Evolutionary conservation across 2,329 filamentous ascomycete genomes (phyloP).

Genomic region (Claviceps pazoutovae): DNA sequence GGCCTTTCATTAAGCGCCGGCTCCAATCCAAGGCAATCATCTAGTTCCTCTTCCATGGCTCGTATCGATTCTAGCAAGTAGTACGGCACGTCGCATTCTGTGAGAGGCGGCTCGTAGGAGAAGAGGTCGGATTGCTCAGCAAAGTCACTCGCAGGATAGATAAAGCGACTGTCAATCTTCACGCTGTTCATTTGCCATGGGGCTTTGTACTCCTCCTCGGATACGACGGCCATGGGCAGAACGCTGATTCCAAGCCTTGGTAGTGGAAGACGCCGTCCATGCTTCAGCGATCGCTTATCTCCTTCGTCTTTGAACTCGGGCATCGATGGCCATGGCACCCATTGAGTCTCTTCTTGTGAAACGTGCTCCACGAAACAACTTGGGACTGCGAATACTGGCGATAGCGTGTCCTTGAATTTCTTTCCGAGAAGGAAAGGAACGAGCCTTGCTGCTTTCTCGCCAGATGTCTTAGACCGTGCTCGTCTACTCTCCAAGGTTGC

Average conservation of each 20-base stretch:
- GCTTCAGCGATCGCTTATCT: conserved; percentile 13
- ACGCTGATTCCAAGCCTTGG: conserved; percentile 15
- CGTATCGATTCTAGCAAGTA: conserved; percentile 3
- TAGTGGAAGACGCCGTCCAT: conserved; percentile 18
- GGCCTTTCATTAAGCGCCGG: background rate
- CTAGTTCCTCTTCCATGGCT: conserved; percentile 5
- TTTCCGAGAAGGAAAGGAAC: conserved; percentile 15
- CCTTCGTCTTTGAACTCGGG: conserved; percentile 23
- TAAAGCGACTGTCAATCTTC: conserved; percentile 9
- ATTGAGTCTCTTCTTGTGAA: conserved; percentile 6
- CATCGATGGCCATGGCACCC: conserved; percentile 20
- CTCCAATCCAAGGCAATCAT: conserved; percentile 1
- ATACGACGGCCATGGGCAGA: conserved; percentile 1
- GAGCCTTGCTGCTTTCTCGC: conserved; percentile 2
- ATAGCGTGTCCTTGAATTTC: conserved; percentile 15
- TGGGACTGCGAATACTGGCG: conserved; percentile 19
- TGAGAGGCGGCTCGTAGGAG: background rate
- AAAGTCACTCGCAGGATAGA: conserved; percentile 5
- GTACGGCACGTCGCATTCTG: conserved; percentile 6
- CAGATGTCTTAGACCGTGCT: background rate
- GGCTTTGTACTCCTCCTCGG: conserved; percentile 12
- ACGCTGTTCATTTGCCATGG: conserved; percentile 15
- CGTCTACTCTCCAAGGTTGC: conserved; percentile 9
- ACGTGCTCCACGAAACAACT: conserved; percentile 19
- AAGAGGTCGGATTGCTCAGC: background rate